Evolutionary conservation across 306 rosid species (phyloP).

Genomic region (Prunus armeniaca): DNA sequence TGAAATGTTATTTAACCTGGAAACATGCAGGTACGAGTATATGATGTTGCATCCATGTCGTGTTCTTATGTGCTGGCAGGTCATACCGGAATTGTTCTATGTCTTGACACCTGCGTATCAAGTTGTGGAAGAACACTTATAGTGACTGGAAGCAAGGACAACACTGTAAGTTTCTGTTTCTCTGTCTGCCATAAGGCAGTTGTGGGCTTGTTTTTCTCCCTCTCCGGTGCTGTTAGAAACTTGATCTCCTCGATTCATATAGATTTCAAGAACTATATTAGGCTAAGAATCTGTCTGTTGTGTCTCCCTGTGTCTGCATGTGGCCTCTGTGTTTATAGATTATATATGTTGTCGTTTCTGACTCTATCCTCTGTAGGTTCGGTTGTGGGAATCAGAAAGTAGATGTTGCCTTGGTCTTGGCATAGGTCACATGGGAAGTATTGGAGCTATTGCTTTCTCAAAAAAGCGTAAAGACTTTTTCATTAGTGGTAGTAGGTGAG

Average conservation of each 20-base stretch:
- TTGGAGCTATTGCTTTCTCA: slow-evolving; percentile 90
- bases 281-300: background rate
- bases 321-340: background rate
- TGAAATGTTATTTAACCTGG: slow-evolving; percentile 28
- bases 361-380: slow-evolving; percentile 54
- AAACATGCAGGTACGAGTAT: slow-evolving; percentile 79
- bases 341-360: slow-evolving; percentile 13
- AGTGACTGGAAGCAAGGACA: slow-evolving; percentile 92
- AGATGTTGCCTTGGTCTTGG: slow-evolving; percentile 80
- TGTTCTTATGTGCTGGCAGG: slow-evolving; percentile 88
- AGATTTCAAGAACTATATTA: background rate
- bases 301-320: background rate
- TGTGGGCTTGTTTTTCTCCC: background rate
- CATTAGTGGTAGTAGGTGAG: slow-evolving; percentile 94
- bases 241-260: background rate
- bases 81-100: slow-evolving; percentile 72
- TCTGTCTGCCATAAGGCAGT: slow-evolving; percentile 4
- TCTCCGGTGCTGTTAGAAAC: background rate
- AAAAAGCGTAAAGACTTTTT: slow-evolving; percentile 71
- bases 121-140: slow-evolving; percentile 68
- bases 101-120: slow-evolving; percentile 87
- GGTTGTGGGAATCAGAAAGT: slow-evolving; percentile 89
- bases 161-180: slow-evolving; percentile 54
- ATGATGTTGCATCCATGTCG: slow-evolving; percentile 82
- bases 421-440: slow-evolving; percentile 81